phyloP scores from a whole-genome alignment of 768 basidiomycete genomes.

The Auricularia auricula-judae region DNA sequence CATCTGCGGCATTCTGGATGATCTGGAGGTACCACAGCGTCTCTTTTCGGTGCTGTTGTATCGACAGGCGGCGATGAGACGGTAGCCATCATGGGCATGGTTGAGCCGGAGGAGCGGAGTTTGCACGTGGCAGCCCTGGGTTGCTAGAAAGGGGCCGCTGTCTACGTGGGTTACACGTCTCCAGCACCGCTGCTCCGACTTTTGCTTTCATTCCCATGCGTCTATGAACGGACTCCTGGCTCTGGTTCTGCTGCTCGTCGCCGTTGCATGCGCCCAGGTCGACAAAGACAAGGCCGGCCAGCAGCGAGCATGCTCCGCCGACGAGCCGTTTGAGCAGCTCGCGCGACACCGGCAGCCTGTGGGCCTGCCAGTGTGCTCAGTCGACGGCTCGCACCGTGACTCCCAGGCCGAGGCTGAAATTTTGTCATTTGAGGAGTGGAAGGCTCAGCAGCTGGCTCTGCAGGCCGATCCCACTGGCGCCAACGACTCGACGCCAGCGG shows the following conservation, averaged over 20 bases:
- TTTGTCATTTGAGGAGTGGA: slow-evolving; percentile 85
- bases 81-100: no score
- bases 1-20: no score
- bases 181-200: slow-evolving; percentile 33
- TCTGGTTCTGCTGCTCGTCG: no score
- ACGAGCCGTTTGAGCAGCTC: slow-evolving; percentile 1
- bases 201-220: slow-evolving; percentile 15
- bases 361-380: neutral
- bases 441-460: slow-evolving; percentile 45
- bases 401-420: slow-evolving; percentile 16
- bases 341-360: neutral
- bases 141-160: no score
- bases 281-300: neutral
- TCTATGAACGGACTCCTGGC: no score
- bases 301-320: slow-evolving; percentile 10
- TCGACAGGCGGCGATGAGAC: no score
- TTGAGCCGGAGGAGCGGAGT: no score
- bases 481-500: slow-evolving; percentile 9
- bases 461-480: slow-evolving; percentile 22
- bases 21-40: no score
- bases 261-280: slow-evolving; percentile 13
- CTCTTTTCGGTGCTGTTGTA: no score
- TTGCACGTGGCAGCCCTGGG: no score
- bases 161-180: slow-evolving; percentile 71
- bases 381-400: neutral